These are phyloP conservation scores for Sporisorium iseilematis-ciliati DNA, from an alignment of 1,284 basidiomycete genomes.

Conservation along the genomic window DNA sequence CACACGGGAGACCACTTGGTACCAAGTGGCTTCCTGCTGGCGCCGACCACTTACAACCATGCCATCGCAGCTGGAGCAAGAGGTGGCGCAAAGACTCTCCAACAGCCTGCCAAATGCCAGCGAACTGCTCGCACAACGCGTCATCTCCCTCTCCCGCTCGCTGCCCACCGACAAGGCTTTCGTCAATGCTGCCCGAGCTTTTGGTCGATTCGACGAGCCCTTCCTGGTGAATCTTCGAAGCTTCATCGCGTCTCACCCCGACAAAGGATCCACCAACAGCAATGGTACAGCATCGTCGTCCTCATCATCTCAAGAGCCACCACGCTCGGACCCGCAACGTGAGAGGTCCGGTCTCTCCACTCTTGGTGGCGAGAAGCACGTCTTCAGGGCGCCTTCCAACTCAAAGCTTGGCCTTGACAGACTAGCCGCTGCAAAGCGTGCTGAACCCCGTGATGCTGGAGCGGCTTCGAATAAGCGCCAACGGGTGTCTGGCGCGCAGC, in stretches of 20 bases:
- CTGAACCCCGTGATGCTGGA: conserved; percentile 70
- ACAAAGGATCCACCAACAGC: conserved; percentile 4
- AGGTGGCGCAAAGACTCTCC: conserved; percentile 42
- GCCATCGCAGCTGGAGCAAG: conserved; percentile 33
- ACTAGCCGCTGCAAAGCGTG: conserved; percentile 84
- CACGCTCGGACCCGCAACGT: conserved; percentile 17
- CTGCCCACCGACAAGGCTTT: conserved; percentile 53
- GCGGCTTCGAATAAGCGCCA: conserved; percentile 54
- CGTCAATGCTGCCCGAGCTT: conserved; percentile 78
- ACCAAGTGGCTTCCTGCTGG: neutral
- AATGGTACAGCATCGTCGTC: conserved; percentile 34
- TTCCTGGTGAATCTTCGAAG: conserved; percentile 74
- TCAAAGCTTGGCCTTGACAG: conserved; percentile 81
- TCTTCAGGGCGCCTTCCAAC: conserved; percentile 71
- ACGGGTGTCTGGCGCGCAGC: conserved; percentile 26
- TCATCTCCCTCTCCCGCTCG: conserved; percentile 58
- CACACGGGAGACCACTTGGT: neutral
- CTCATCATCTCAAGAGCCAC: conserved; percentile 28
- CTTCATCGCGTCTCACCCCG: conserved; percentile 38
- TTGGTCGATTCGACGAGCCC: conserved; percentile 84
- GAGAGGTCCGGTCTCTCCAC: conserved; percentile 40
- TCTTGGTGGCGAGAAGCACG: conserved; percentile 58
- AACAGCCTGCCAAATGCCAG: conserved; percentile 51
- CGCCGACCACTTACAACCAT: neutral
- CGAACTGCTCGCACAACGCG: conserved; percentile 55